phyloP scores from a whole-genome alignment of 345 rosid species.

The Lepidium africanum region DNA sequence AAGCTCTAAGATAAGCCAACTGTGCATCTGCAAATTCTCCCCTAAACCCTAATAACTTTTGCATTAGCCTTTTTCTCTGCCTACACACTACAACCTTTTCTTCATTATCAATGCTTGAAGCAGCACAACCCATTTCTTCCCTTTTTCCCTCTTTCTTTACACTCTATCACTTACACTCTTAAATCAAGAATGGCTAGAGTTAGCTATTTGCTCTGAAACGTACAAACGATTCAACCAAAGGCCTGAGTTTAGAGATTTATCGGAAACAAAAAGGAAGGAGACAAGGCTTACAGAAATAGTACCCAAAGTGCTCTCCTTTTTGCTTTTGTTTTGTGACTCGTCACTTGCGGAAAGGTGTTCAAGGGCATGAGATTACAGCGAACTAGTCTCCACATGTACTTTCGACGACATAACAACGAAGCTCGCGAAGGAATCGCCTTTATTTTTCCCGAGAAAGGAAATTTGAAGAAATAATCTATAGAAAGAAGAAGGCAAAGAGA shows the following conservation, averaged over 20 bases:
- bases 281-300: background rate
- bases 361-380: conserved; percentile 16
- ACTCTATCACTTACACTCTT: background rate
- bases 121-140: conserved; percentile 75
- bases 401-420: conserved; percentile 19
- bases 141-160: background rate
- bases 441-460: background rate
- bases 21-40: conserved; percentile 80
- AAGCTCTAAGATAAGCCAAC: conserved; percentile 62
- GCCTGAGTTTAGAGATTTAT: conserved; percentile 5
- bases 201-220: background rate
- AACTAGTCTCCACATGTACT: conserved; percentile 7
- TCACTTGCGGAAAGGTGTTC: conserved; percentile 7
- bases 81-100: conserved; percentile 65
- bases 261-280: background rate
- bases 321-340: background rate
- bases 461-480: background rate
- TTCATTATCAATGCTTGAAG: conserved; percentile 72
- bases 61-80: conserved; percentile 84
- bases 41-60: conserved; percentile 52
- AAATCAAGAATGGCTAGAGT: conserved; percentile 1
- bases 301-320: conserved; percentile 13
- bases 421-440: conserved; percentile 21
- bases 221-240: background rate
- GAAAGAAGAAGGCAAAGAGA: background rate